These are phyloP conservation scores for Ophiostoma piceae DNA, from an alignment of 2,329 filamentous ascomycete genomes.

Conservation along the genomic window DNA sequence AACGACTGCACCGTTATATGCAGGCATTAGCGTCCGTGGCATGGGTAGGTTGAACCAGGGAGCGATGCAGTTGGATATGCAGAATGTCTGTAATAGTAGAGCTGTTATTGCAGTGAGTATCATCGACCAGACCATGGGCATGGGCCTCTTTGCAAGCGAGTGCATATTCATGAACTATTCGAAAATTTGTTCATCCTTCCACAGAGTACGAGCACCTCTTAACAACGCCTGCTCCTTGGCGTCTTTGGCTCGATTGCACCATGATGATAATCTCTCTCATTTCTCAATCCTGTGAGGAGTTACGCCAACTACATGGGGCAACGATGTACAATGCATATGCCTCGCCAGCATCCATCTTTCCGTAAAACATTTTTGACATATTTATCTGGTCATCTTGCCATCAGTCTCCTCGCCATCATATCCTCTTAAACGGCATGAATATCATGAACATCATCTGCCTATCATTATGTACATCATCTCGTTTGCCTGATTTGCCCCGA, in stretches of 20 bases:
- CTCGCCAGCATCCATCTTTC: not conserved
- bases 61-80: not conserved
- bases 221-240: not conserved
- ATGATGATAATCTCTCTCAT: not conserved
- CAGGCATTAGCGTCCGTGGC: slow-evolving; percentile 5
- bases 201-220: no score
- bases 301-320: not conserved
- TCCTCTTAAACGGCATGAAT: not conserved
- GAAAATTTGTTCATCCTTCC: not conserved
- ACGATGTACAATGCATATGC: not conserved
- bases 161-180: not conserved
- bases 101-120: not conserved
- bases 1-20: not conserved
- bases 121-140: not conserved
- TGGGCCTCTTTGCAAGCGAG: not conserved
- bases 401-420: not conserved
- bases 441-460: not conserved
- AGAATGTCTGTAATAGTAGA: not conserved
- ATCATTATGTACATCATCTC: not conserved
- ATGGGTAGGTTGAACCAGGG: not conserved
- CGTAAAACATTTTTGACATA: not conserved
- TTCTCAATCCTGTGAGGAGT: not conserved
- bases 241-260: not conserved
- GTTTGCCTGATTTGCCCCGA: not conserved
- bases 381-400: not conserved